Evolutionary conservation across 345 rosid genomes (phyloP), one percentile per base, ranked within the genome.

Genomic region (Arabis alpina): DNA sequence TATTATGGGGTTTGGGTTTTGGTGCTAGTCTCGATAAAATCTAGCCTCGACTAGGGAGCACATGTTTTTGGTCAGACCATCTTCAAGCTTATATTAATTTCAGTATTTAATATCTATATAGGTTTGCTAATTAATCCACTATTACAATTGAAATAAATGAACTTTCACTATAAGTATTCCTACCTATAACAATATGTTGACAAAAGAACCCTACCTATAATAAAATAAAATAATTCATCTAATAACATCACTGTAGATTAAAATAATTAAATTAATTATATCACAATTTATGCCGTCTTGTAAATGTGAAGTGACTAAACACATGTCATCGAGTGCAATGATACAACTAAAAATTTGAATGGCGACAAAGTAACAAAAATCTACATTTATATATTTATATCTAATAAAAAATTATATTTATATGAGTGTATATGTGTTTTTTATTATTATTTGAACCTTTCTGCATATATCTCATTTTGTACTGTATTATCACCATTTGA

Each of bases 21-120:
- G 64, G 70, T 71, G 61, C 56, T 64, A 28, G 61, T 52, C 70
- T 72, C 70, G 57, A 72, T 72, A 63, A 34, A 54, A 72, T 39
- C 30, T 42, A 54, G 57, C 50, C 19, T 45, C 30, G 57, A 54
- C 56, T 45, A 54, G 70, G 55, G 64, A 54, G 70, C 70, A 72
- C 70, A 72, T 72, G 70, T 71, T 61, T 71, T 71, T 61, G 37
- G 53, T 28, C 68, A 60, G 75, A 41, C 54, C 23, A 51, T 49
- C 8, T 64, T 49, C 32, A 16, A 28, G 3, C 44, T 28, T 30
- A 16, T 10, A 19, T 19, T 25, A 14, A 10, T n/a, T 48, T 37
- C 23, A 19, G 23, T 19, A 19, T 19, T 19, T 19, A 19, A 19
- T 19, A 19, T 19, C 23, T 1, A 19, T 19, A 19, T 19, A 19